phyloP scores from a whole-genome alignment of 2,329 filamentous ascomycete species.

The Epichloe hybrida region DNA sequence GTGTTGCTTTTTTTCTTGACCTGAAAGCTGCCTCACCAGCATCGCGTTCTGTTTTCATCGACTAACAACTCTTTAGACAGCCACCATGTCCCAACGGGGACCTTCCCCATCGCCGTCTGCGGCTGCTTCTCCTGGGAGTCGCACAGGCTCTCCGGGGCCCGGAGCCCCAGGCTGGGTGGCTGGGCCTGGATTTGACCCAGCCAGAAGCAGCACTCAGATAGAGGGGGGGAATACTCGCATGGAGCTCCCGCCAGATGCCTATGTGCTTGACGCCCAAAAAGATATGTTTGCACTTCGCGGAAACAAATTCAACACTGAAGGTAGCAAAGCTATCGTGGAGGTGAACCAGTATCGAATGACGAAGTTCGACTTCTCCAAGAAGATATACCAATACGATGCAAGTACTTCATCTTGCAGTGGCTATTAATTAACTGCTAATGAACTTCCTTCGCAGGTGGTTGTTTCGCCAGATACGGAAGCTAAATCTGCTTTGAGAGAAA shows the following conservation, averaged over 20 bases:
- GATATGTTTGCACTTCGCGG: constrained; percentile 21
- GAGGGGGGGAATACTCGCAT: constrained; percentile 30
- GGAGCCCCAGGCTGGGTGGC: constrained; percentile 13
- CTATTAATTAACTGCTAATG: not conserved
- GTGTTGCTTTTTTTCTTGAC: not conserved
- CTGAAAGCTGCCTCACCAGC: not conserved
- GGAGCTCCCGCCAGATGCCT: constrained; percentile 47
- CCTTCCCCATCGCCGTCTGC: constrained; percentile 12
- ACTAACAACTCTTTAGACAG: not conserved
- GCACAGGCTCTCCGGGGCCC: not conserved
- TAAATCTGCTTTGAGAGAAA: constrained; percentile 49
- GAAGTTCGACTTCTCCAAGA: constrained; percentile 38
- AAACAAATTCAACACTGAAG: constrained; percentile 39
- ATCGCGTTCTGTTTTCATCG: not conserved
- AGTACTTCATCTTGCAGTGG: constrained; percentile 22
- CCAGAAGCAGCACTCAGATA: constrained; percentile 15
- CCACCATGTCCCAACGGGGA: constrained; percentile 21
- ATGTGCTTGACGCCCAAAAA: constrained; percentile 22
- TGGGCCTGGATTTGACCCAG: constrained; percentile 31
- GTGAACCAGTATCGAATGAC: constrained; percentile 67
- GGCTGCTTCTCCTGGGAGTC: not conserved
- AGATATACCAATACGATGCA: constrained; percentile 77
- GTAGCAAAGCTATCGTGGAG: constrained; percentile 38
- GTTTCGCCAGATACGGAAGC: constrained; percentile 52
- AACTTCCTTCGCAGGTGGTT: constrained; percentile 36